Evolutionary conservation across 352 stramenopile species (phyloP).

Genomic region (Phytopythium oedochilum): DNA sequence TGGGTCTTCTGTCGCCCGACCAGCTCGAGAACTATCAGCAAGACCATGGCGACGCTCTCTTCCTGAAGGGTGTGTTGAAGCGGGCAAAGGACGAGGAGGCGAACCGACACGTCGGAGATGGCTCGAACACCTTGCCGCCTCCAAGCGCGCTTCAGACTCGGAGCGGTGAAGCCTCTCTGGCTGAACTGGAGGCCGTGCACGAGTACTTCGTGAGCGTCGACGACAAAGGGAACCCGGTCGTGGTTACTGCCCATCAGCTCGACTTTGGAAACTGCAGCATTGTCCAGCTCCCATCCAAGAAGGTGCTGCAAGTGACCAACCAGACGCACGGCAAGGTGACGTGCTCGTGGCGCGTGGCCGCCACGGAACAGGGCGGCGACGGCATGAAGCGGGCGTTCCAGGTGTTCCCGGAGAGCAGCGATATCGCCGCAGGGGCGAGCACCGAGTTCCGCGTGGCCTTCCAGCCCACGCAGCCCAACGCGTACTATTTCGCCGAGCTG

Average conservation of each 20-base stretch:
- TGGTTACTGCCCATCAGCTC: constrained; percentile 35
- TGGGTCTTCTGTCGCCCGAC: constrained; percentile 74
- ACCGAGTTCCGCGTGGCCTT: constrained; percentile 85
- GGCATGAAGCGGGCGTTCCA: constrained; percentile 39
- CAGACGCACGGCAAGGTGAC: constrained; percentile 86
- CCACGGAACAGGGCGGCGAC: not conserved
- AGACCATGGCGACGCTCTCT: constrained; percentile 63
- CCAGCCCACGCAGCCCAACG: constrained; percentile 60
- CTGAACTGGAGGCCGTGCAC: constrained; percentile 64
- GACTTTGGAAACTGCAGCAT: constrained; percentile 79
- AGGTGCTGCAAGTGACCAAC: constrained; percentile 78
- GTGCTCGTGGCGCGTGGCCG: constrained; percentile 64
- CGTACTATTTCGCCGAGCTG: constrained; percentile 89
- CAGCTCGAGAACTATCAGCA: constrained; percentile 75
- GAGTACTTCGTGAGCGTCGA: constrained; percentile 84
- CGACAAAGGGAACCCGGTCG: constrained; percentile 49
- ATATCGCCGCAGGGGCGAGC: constrained; percentile 76
- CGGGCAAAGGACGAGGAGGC: constrained; percentile 16
- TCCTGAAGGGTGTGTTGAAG: constrained; percentile 48
- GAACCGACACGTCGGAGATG: constrained; percentile 2
- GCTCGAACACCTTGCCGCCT: constrained; percentile 8
- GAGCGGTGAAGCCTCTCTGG: constrained; percentile 78
- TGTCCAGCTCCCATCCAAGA: constrained; percentile 56
- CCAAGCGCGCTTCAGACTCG: constrained; percentile 60
- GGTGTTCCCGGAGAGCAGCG: constrained; percentile 60